phyloP scores from a whole-genome alignment of 768 basidiomycete genomes.

The Amanita muscaria region DNA sequence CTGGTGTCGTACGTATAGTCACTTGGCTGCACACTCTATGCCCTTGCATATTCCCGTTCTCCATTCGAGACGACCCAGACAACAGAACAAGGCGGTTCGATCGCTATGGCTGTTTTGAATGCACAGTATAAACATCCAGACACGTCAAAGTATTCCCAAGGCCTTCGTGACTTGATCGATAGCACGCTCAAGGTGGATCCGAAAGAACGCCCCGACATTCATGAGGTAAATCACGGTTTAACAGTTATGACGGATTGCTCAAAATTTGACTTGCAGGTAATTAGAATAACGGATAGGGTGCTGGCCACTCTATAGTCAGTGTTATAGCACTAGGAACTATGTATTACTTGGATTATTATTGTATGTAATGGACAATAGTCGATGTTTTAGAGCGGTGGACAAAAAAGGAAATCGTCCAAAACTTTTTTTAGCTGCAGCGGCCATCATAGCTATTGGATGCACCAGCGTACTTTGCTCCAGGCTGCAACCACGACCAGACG shows the following conservation, averaged over 20 bases:
- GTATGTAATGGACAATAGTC: too few species aligned
- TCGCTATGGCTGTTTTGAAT: conserved; percentile 95
- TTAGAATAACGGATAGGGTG: conserved; percentile 55
- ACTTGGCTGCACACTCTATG: conserved; percentile 90
- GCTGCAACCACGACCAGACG: not conserved
- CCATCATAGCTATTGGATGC: not conserved
- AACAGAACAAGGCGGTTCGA: conserved; percentile 90
- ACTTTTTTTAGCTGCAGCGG: too few species aligned
- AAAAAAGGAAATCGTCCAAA: too few species aligned
- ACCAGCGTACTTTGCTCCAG: not conserved
- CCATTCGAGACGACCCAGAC: conserved; percentile 92
- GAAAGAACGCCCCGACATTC: conserved; percentile 74
- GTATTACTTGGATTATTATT: too few species aligned
- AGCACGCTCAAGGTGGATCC: conserved; percentile 80
- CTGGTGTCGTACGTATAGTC: conserved; percentile 69
- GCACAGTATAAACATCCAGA: conserved; percentile 87
- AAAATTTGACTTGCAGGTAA: conserved; percentile 36
- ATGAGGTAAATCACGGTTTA: conserved; percentile 45
- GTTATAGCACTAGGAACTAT: too few species aligned
- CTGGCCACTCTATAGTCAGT: conserved; percentile 43
- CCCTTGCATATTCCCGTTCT: conserved; percentile 90
- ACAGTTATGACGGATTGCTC: not conserved
- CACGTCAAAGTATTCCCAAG: conserved; percentile 73
- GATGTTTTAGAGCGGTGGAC: too few species aligned
- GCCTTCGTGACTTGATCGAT: conserved; percentile 75